Evolutionary conservation across 345 rosid species (phyloP).

Genomic region (Melaleuca quinquenervia): DNA sequence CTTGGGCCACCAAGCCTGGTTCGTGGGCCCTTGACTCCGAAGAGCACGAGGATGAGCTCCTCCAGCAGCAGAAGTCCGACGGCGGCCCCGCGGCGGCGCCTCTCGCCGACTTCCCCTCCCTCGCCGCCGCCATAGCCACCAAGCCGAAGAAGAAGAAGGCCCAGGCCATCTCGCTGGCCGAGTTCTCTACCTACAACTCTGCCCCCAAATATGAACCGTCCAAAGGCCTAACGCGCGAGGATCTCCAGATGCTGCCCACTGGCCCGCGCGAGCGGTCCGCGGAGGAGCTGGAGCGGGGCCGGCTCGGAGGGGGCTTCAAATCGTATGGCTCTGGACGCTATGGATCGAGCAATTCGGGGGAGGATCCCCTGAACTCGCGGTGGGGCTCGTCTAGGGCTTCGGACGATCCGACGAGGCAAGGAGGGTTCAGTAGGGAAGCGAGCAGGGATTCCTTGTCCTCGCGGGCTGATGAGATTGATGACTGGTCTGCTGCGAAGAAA

Average conservation of each 20-base stretch:
- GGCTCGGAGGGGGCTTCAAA: slow-evolving; percentile 75
- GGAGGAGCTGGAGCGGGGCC: slow-evolving; percentile 71
- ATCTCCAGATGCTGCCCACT: slow-evolving; percentile 57
- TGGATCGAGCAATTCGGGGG: slow-evolving; percentile 17
- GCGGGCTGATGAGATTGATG: slow-evolving; percentile 85
- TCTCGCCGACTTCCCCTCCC: slow-evolving; percentile 6
- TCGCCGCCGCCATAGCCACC: slow-evolving; percentile 40
- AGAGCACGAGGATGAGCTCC: slow-evolving; percentile 63
- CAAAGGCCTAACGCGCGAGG: slow-evolving; percentile 34
- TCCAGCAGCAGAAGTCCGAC: slow-evolving; percentile 21
- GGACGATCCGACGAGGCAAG: not conserved
- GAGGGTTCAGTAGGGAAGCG: slow-evolving; percentile 22
- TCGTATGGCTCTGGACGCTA: slow-evolving; percentile 25
- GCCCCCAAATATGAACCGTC: slow-evolving; percentile 17
- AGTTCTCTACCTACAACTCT: slow-evolving; percentile 29
- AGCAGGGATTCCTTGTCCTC: slow-evolving; percentile 47
- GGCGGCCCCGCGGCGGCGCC: not conserved
- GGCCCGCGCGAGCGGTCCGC: slow-evolving; percentile 85
- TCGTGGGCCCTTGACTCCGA: slow-evolving; percentile 95
- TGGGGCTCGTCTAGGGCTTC: slow-evolving; percentile 2
- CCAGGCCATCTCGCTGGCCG: slow-evolving; percentile 57
- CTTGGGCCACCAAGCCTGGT: slow-evolving; percentile 88
- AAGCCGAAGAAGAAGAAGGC: slow-evolving; percentile 74
- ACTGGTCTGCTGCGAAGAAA: slow-evolving; percentile 76
- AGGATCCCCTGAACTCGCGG: slow-evolving; percentile 16